Evolutionary conservation across 1,284 basidiomycete species (phyloP), one percentile per base, ranked within the genome.

Genomic region (Violaceomyces palustris): DNA sequence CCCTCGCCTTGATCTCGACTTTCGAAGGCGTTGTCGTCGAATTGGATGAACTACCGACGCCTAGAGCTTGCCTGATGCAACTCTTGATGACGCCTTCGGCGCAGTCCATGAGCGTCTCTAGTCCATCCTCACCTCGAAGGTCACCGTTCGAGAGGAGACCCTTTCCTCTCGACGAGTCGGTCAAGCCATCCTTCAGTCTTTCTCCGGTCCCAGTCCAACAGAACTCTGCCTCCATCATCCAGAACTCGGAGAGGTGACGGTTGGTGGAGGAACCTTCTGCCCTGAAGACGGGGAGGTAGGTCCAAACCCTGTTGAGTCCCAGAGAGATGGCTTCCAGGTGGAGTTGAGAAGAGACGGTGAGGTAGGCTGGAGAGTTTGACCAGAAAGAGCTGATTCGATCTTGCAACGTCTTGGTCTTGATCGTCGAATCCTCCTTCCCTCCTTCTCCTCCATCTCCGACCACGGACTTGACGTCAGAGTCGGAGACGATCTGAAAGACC

Each of bases 171-270:
- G n/a, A n/a, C n/a, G n/a, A n/a, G n/a, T 6, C 32, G 32, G 12
- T 34, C 17, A 2, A 8, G 6, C 17, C 17, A 14, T 17, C 11
- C n/a, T 21, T 6, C 4, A 1, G 11, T 15, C 21, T n/a, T 10
- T 9, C 35, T 5, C 17, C 31, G 27, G 14, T n/a, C n/a, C n/a
- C n/a, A n/a, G 52, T 38, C 35, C 61, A 69, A 30, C 56, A 60
- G 43, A 65, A 42, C 23, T 73, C 93, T 0, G 87, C 90, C 75
- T 99, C 93, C 45, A 94, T 80, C 93, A 98, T 98, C 87, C 89
- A 94, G 74, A 98, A 99, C 72, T 99, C 94, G 36, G 88, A 83
- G 6, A 99, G 80, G 74, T 99, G 93, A n/a, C 93, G 80, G 37
- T 82, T 83, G 1, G 93, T 97, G 61, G 85, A 80, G 4, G 84